phyloP scores from a whole-genome alignment of 805 yeast genomes.

The Barnettozyma vustinii region DNA sequence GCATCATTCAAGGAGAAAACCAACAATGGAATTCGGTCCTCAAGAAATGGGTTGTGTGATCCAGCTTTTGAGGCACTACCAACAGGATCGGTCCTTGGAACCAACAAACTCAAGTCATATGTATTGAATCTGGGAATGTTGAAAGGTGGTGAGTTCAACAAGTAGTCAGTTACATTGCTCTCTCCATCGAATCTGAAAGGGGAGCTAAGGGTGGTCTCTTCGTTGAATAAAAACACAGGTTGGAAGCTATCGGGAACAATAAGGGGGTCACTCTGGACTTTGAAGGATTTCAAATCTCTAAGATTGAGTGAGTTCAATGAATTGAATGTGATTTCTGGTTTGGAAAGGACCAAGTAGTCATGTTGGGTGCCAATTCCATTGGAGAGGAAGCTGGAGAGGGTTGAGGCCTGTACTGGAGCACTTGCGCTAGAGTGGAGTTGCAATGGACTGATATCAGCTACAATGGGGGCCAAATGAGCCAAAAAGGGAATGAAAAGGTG shows the following conservation, averaged over 20 bases:
- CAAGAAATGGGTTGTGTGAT: not conserved
- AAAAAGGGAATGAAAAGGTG: not conserved
- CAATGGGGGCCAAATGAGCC: not conserved
- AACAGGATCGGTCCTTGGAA: not conserved
- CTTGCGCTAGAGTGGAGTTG: not conserved
- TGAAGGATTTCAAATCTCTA: conserved; percentile 1
- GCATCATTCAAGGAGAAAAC: conserved; percentile 31
- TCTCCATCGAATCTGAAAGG: conserved; percentile 1
- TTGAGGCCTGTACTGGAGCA: not conserved
- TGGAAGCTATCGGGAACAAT: conserved; percentile 3
- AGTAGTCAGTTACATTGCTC: conserved; percentile 2
- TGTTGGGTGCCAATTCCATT: not conserved
- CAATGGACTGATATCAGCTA: not conserved
- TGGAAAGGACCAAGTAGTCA: conserved; percentile 1
- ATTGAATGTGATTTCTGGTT: conserved; percentile 2
- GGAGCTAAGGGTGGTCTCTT: not conserved
- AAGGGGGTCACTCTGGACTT: conserved; percentile 2
- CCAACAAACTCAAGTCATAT: conserved; percentile 4
- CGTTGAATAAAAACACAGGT: conserved; percentile 5
- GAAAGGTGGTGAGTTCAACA: conserved; percentile 7
- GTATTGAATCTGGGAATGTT: conserved; percentile 4
- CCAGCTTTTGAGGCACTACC: not conserved
- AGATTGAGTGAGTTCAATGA: conserved; percentile 1
- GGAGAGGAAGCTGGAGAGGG: not conserved
- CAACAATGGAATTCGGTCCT: conserved; percentile 29